phyloP scores from a whole-genome alignment of 768 basidiomycete genomes.

The Amylocystis lapponica region DNA sequence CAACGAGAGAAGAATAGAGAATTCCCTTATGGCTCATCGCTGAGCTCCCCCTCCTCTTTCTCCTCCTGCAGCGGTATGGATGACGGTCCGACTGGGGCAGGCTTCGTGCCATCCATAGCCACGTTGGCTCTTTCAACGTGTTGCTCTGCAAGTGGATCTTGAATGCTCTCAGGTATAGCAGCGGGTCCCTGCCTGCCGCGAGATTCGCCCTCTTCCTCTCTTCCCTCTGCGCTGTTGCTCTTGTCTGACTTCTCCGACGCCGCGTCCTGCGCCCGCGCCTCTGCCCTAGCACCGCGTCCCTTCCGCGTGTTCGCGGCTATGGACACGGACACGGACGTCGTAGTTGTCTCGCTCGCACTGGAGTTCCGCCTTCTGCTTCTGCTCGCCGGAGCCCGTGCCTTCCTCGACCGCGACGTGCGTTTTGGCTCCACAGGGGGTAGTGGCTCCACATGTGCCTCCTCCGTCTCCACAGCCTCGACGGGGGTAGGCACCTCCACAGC shows the following conservation, averaged over 20 bases:
- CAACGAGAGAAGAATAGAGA: too few species aligned
- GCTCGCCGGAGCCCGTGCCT: conserved; percentile 27
- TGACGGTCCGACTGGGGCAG: not conserved
- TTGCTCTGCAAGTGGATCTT: conserved; percentile 5
- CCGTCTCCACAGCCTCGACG: conserved; percentile 30
- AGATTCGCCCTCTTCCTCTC: not conserved
- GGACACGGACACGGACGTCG: conserved; percentile 29
- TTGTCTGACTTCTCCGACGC: conserved; percentile 1
- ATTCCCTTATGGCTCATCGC: conserved; percentile 8
- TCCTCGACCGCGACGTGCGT: conserved; percentile 41
- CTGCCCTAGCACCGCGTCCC: conserved; percentile 2
- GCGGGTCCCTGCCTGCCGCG: too few species aligned
- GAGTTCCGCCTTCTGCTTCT: conserved; percentile 37
- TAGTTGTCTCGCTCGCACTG: conserved; percentile 44
- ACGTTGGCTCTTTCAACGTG: not conserved
- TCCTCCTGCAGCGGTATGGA: conserved; percentile 15
- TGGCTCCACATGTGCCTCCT: too few species aligned
- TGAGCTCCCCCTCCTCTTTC: conserved; percentile 19
- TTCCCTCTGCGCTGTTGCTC: not conserved
- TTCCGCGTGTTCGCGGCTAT: conserved; percentile 22
- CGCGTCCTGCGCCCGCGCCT: conserved; percentile 4
- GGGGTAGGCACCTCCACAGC: conserved; percentile 21
- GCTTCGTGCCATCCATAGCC: not conserved
- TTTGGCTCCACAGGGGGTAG: conserved; percentile 31
- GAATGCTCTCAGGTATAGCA: not conserved